Conservation (phyloP, 805 yeast genomes). For the Ogataea zsoltii region DNA sequence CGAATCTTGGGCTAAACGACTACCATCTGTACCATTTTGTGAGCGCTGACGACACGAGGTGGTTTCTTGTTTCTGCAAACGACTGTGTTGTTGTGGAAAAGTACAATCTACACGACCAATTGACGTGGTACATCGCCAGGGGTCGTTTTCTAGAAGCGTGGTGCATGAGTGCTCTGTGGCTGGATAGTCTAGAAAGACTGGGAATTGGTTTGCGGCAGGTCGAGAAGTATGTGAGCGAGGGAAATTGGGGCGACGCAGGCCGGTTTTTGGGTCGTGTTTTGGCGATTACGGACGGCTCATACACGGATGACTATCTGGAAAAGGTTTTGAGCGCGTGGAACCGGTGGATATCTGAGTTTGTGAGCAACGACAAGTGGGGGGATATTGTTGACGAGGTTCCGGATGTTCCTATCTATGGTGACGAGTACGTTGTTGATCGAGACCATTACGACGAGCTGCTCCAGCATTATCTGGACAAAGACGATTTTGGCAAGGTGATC, state of each 20-base stretch:
- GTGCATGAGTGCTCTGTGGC: conserved; percentile 65
- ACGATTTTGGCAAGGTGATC: conserved; percentile 39
- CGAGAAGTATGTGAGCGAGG: conserved; percentile 41
- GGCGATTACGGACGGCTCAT: conserved; percentile 22
- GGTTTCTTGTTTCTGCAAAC: conserved; percentile 73
- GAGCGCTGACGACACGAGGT: conserved; percentile 37
- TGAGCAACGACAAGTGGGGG: conserved; percentile 45
- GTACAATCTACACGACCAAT: conserved; percentile 66
- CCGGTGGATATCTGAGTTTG: conserved; percentile 55
- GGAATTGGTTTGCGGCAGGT: conserved; percentile 61
- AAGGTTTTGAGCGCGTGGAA: conserved; percentile 56
- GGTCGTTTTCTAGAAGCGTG: conserved; percentile 69
- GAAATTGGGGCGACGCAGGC: conserved; percentile 59
- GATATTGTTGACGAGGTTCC: conserved; percentile 62
- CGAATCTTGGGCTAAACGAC: conserved; percentile 74
- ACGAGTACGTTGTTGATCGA: conserved; percentile 32
- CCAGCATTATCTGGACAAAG: conserved; percentile 41
- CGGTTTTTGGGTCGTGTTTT: conserved; percentile 46
- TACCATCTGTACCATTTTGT: conserved; percentile 62
- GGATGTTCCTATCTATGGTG: conserved; percentile 27
- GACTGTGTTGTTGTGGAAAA: conserved; percentile 81
- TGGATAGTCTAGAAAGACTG: conserved; percentile 50
- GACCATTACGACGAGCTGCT: conserved; percentile 50
- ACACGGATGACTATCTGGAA: conserved; percentile 22
- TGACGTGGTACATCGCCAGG: conserved; percentile 67